Conservation (phyloP, 2,329 filamentous ascomycete species). For the Orbilia oligospora region DNA sequence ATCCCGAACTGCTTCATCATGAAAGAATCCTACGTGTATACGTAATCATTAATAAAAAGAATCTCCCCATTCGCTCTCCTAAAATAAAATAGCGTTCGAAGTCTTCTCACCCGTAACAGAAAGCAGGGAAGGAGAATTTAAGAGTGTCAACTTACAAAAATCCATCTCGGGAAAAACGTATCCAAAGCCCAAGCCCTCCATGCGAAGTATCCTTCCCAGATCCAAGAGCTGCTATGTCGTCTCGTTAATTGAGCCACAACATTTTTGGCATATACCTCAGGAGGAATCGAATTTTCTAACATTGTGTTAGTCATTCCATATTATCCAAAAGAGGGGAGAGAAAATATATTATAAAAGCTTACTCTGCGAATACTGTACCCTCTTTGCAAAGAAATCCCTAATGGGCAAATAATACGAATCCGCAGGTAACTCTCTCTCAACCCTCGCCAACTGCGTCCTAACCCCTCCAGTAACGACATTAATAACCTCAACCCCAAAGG, state of each 20-base stretch:
- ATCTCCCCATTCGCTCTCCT: too few relatives aligned
- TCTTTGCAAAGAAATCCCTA: slow-evolving; percentile 55
- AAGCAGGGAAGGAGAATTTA: too few relatives aligned
- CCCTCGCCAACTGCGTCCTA: slow-evolving; percentile 55
- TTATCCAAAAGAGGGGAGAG: too few relatives aligned
- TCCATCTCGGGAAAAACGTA: slow-evolving; percentile 63
- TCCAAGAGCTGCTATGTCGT: slow-evolving; percentile 59
- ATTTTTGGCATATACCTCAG: slow-evolving; percentile 61
- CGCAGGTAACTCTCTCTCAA: slow-evolving; percentile 50
- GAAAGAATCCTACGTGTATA: slow-evolving; percentile 52
- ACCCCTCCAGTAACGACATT: slow-evolving; percentile 63
- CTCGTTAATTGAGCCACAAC: slow-evolving; percentile 62
- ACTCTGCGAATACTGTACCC: slow-evolving; percentile 62
- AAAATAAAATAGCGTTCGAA: not conserved
- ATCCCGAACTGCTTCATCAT: slow-evolving; percentile 59
- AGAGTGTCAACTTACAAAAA: slow-evolving; percentile 60
- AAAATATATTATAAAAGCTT: not conserved
- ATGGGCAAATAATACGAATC: slow-evolving; percentile 63
- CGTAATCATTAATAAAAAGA: slow-evolving; percentile 10
- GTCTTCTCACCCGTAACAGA: too few relatives aligned
- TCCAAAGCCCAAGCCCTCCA: slow-evolving; percentile 60
- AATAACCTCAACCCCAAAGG: slow-evolving; percentile 61
- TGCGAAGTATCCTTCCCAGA: slow-evolving; percentile 62
- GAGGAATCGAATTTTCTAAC: slow-evolving; percentile 60
- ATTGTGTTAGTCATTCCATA: not conserved